A percentile compares a stretch with the other conserved stretches of the same genome.
Evolutionary conservation across 495 filamentous ascomycete genomes (phyloP).

Genomic region (Podospora pseudocomata): DNA sequence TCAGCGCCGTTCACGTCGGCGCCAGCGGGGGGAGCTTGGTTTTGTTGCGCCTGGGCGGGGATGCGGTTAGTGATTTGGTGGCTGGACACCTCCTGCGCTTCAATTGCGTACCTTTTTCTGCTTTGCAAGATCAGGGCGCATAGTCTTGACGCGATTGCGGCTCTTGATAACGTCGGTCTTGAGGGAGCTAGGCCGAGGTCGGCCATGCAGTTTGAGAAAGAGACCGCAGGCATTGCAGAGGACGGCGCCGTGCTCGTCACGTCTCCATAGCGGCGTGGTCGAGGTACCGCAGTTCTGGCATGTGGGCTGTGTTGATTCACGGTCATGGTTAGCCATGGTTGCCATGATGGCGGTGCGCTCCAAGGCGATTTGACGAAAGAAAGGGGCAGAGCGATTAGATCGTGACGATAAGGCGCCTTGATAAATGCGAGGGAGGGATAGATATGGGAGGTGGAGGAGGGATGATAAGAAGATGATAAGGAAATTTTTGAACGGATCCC

Average conservation of each 20-base stretch:
- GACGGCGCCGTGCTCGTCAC: slow-evolving; percentile 94
- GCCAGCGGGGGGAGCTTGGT: slow-evolving; percentile 44
- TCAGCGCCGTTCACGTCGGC: slow-evolving; percentile 33
- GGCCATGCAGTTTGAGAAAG: slow-evolving; percentile 93
- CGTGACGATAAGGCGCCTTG: slow-evolving; percentile 26
- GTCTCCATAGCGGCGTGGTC: slow-evolving; percentile 93
- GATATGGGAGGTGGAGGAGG: slow-evolving; percentile 8
- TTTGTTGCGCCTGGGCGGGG: slow-evolving; percentile 20
- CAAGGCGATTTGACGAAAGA: slow-evolving; percentile 12
- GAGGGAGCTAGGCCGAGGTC: slow-evolving; percentile 87
- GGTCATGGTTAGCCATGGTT: slow-evolving; percentile 46
- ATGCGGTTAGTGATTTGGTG: slow-evolving; percentile 9
- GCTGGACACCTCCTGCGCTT: slow-evolving; percentile 8
- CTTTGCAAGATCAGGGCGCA: slow-evolving; percentile 65
- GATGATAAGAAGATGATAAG: slow-evolving; percentile 31
- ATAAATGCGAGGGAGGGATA: slow-evolving; percentile 7
- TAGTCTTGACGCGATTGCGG: slow-evolving; percentile 94
- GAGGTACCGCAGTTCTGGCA: slow-evolving; percentile 97
- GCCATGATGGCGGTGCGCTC: slow-evolving; percentile 28
- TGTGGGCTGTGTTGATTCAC: slow-evolving; percentile 79
- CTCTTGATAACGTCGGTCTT: slow-evolving; percentile 99
- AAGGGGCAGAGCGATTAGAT: slow-evolving; percentile 31
- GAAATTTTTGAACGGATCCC: slow-evolving; percentile 39
- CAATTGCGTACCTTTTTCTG: slow-evolving; percentile 73
- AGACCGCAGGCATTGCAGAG: slow-evolving; percentile 98